These are phyloP conservation scores for Psilocybe tampanensis DNA, from an alignment of 768 basidiomycete genomes.

Conservation along the genomic window DNA sequence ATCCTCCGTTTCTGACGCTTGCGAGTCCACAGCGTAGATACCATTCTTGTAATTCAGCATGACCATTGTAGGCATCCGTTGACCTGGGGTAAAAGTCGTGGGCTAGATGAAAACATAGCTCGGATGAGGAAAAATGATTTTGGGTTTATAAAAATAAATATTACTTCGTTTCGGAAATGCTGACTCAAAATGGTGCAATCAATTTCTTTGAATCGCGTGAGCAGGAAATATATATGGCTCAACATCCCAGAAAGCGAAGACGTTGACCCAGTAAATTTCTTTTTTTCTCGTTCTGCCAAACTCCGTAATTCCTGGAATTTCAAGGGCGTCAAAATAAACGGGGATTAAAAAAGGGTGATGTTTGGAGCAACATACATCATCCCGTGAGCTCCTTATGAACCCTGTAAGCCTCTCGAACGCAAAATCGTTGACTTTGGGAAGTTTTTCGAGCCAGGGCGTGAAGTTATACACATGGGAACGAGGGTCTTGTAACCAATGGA, in stretches of 20 bases:
- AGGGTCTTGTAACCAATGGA: constrained; percentile 89
- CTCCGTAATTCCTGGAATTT: constrained; percentile 60
- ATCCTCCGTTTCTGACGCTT: constrained; percentile 38
- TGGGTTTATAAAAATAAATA: constrained; percentile 17
- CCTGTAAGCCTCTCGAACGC: constrained; percentile 76
- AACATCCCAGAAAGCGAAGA: constrained; percentile 86
- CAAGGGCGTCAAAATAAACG: not conserved
- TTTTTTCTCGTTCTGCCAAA: constrained; percentile 60
- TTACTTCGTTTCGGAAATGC: constrained; percentile 61
- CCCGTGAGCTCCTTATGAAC: constrained; percentile 80
- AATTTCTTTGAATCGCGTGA: constrained; percentile 71
- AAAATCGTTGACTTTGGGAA: constrained; percentile 82
- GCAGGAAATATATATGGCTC: constrained; percentile 84
- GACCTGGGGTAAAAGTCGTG: constrained; percentile 72
- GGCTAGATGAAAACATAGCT: constrained; percentile 41
- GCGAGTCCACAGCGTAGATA: constrained; percentile 67
- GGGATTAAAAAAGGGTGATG: not conserved
- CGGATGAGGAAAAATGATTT: not conserved
- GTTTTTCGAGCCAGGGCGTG: constrained; percentile 62
- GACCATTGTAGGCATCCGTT: constrained; percentile 76
- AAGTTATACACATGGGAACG: constrained; percentile 88
- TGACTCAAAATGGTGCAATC: constrained; percentile 63
- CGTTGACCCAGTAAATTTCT: constrained; percentile 82
- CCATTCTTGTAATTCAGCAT: constrained; percentile 66
- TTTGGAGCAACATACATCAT: constrained; percentile 48